A percentile compares a stretch with the other conserved stretches of the same genome.
Conservation (phyloP, 2,329 filamentous ascomycete genomes). For the Cordyceps tenuipes region DNA sequence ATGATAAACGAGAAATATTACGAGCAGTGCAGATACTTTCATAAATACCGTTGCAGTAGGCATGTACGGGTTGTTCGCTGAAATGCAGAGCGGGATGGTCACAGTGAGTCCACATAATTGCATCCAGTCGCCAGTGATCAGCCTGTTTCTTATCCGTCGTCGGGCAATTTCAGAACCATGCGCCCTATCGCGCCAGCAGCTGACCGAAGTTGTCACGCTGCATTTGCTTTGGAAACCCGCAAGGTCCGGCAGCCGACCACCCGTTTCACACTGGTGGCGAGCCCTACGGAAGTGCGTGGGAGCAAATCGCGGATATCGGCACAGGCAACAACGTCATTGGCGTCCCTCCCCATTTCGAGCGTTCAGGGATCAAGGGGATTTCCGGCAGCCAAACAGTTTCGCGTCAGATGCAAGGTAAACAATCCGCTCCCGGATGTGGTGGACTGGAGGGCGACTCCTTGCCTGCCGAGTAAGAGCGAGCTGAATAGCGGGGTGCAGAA, state of each 20-base stretch:
- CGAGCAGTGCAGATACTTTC: neutral
- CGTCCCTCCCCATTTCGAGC: neutral
- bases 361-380: neutral
- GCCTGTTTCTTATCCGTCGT: neutral
- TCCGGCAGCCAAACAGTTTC: neutral
- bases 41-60: neutral
- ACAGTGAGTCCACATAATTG: neutral
- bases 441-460: neutral
- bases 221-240: neutral
- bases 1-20: neutral
- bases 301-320: slow-evolving; percentile 5
- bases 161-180: neutral
- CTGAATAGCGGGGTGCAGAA: neutral
- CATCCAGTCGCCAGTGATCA: neutral
- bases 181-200: neutral
- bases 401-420: neutral
- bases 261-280: neutral
- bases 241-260: neutral
- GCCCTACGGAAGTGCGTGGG: neutral
- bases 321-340: slow-evolving; percentile 2
- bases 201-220: neutral
- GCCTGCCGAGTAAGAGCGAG: neutral
- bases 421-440: neutral
- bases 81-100: neutral
- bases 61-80: neutral